Evolutionary conservation across 345 rosid genomes (phyloP).

Genomic region (Zanthoxylum bungeanum): DNA sequence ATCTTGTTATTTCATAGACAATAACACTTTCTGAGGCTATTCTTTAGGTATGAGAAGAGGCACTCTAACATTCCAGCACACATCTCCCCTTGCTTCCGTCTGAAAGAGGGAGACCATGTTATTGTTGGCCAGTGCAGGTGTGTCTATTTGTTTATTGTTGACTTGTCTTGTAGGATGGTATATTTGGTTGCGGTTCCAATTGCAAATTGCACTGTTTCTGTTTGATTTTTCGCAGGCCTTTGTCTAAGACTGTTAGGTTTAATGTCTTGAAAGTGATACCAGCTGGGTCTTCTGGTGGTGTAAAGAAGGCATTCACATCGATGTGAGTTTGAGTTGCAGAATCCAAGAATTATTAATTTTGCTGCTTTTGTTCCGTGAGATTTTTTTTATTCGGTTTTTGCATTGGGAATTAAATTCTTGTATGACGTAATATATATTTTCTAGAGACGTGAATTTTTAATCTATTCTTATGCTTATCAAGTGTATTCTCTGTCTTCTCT

Average conservation of each 20-base stretch:
- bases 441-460: conserved; percentile 6
- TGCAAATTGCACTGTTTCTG: background rate
- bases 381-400: background rate
- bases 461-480: background rate
- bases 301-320: conserved; percentile 58
- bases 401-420: background rate
- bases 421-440: background rate
- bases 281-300: conserved; percentile 78
- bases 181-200: background rate
- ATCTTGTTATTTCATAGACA: background rate
- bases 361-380: background rate
- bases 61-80: conserved; percentile 81
- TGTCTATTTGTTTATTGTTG: background rate
- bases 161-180: background rate
- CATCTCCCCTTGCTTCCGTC: conserved; percentile 78
- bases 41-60: conserved; percentile 65
- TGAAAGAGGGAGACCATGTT: conserved; percentile 78
- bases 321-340: conserved; percentile 23
- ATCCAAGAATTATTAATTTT: background rate
- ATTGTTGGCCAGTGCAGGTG: conserved; percentile 86
- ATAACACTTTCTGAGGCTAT: background rate
- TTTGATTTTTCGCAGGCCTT: conserved; percentile 40
- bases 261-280: conserved; percentile 83
- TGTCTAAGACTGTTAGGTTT: conserved; percentile 84
- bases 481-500: no score